Percentiles rank a stretch among this genome's conserved stretches.
These are phyloP conservation scores for Hypoxylon subgilvum DNA, from an alignment of 495 filamentous ascomycete genomes.

Conservation along the genomic window DNA sequence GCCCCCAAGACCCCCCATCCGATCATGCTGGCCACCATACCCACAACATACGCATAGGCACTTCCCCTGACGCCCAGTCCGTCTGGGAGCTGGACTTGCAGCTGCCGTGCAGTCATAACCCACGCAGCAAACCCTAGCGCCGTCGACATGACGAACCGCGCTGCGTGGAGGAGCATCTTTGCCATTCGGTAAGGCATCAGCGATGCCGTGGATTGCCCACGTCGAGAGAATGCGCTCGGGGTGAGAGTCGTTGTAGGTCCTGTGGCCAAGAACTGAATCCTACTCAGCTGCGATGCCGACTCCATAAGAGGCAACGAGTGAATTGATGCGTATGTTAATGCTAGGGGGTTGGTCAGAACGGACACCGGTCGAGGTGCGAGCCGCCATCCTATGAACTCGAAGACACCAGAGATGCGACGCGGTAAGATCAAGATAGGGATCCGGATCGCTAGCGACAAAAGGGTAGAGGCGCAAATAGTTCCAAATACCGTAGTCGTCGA, in stretches of 20 bases:
- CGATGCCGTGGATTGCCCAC: conserved; percentile 50
- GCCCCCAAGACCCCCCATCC: conserved; percentile 96
- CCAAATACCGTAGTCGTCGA: conserved; percentile 87
- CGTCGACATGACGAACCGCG: conserved; percentile 84
- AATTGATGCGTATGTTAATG: conserved; percentile 91
- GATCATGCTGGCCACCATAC: conserved; percentile 86
- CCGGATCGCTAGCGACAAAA: conserved; percentile 79
- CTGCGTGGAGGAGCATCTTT: conserved; percentile 89
- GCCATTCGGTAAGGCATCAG: conserved; percentile 80
- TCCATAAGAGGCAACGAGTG: conserved; percentile 80
- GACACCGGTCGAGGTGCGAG: conserved; percentile 79
- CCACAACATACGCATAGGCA: conserved; percentile 92
- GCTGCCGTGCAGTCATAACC: conserved; percentile 85
- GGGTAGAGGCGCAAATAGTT: conserved; percentile 83
- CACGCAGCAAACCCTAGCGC: conserved; percentile 94
- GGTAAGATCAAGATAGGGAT: conserved; percentile 87
- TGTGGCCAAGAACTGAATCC: conserved; percentile 74
- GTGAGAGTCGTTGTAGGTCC: conserved; percentile 67
- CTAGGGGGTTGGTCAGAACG: conserved; percentile 84
- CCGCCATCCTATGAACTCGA: conserved; percentile 43
- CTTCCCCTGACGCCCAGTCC: conserved; percentile 72
- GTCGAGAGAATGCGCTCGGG: conserved; percentile 61
- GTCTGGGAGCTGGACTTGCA: conserved; percentile 59
- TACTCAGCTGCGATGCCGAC: conserved; percentile 76
- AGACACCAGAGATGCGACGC: conserved; percentile 58